Evolutionary conservation across 768 basidiomycete genomes (phyloP).

Genomic region (Pulveroboletus sp.): DNA sequence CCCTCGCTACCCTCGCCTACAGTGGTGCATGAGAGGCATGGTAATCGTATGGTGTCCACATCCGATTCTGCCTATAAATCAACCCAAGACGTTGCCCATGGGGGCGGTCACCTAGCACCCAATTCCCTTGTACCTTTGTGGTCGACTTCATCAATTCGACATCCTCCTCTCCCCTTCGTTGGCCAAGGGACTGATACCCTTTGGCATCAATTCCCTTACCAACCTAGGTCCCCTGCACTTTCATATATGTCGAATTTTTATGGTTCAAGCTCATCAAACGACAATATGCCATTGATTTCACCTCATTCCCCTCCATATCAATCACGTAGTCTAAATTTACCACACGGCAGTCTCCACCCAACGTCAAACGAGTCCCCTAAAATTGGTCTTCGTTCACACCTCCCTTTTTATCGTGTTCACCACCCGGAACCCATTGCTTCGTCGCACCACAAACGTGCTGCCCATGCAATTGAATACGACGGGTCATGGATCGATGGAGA

Average conservation of each 20-base stretch:
- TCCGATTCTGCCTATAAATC: not conserved
- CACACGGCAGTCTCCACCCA: not conserved
- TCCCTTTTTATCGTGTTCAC: not conserved
- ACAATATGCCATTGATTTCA: too few relatives aligned
- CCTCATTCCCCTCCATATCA: not conserved
- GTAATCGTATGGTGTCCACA: not conserved
- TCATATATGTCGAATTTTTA: not conserved
- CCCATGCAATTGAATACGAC: constrained; percentile 3
- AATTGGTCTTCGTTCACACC: too few relatives aligned
- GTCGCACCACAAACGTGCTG: not conserved
- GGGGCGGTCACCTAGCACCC: not conserved
- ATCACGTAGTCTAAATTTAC: not conserved
- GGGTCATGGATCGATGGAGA: constrained; percentile 11
- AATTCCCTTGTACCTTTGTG: not conserved
- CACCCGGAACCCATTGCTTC: not conserved
- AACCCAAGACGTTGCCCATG: too few relatives aligned
- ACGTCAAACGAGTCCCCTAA: not conserved
- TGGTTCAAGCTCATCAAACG: not conserved
- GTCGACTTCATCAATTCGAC: not conserved
- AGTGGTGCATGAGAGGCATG: not conserved
- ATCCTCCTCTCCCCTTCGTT: not conserved
- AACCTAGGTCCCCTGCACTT: not conserved
- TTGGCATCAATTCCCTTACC: not conserved
- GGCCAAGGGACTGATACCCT: not conserved
- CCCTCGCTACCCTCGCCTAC: not conserved